Conservation (phyloP, 2,329 filamentous ascomycete species). For the Tolypocladium tundrense region DNA sequence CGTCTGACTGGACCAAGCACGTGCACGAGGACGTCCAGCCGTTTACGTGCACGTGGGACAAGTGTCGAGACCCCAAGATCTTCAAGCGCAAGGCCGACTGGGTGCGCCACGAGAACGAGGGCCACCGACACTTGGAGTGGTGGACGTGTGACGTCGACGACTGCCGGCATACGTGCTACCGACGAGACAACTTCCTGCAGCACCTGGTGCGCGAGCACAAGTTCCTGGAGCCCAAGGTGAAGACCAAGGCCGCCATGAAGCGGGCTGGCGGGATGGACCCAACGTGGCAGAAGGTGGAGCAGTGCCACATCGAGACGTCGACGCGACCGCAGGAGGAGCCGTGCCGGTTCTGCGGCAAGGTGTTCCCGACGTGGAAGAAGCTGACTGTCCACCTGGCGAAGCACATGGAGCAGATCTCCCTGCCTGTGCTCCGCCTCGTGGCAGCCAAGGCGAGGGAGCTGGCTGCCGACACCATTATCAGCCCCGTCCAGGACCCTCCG, state of each 20-base stretch:
- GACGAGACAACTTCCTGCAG: conserved; percentile 87
- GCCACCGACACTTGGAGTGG: conserved; percentile 81
- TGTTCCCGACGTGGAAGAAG: conserved; percentile 82
- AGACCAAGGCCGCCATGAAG: conserved; percentile 60
- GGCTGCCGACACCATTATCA: conserved; percentile 54
- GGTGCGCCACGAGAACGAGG: conserved; percentile 89
- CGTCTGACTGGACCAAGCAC: conserved; percentile 95
- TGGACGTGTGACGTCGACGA: conserved; percentile 78
- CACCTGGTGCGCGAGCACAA: conserved; percentile 90
- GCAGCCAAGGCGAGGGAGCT: conserved; percentile 35
- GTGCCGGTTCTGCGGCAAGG: conserved; percentile 78
- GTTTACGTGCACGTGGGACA: conserved; percentile 83
- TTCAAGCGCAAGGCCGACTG: conserved; percentile 95
- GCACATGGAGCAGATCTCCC: conserved; percentile 86
- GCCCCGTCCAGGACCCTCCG: conserved; percentile 50
- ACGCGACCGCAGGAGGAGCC: conserved; percentile 62
- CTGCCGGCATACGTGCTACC: conserved; percentile 72
- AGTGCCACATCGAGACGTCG: conserved; percentile 61
- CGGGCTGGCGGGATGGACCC: conserved; percentile 46
- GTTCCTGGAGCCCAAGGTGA: conserved; percentile 68
- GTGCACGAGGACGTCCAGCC: conserved; percentile 90
- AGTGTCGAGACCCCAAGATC: conserved; percentile 75
- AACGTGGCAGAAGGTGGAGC: conserved; percentile 69
- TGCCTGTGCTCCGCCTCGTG: conserved; percentile 62
- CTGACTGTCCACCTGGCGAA: conserved; percentile 86